Base-by-base conservation (phyloP, 2,329 filamentous ascomycete species). In the Aspergillus aculeatinus region DNA sequence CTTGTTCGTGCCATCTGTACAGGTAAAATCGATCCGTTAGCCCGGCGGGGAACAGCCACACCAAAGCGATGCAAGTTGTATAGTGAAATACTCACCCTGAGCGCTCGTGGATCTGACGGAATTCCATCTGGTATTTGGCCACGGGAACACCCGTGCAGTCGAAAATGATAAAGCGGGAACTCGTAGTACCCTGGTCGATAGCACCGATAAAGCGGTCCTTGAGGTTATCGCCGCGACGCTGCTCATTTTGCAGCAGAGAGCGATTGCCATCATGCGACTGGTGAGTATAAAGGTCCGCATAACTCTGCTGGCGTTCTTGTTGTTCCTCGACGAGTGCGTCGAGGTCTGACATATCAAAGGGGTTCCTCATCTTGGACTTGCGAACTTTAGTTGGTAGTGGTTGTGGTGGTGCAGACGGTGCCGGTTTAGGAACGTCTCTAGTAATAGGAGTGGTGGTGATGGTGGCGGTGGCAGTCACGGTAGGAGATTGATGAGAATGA, bases 101-200 rank as follows among this genome's bases (percentile, higher is more conserved):
- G 62, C 92, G 83, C 16, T 91, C 91, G 75, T 96, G 94, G 60
- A 89, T 85, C 73, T 96, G 93, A 65, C 87, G 86, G 71, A 96
- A 93, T 74, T 96, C 91, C 65, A 93, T 87, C 77, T 96, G 92
- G 74, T 96, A 91, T 67, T 87, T 88, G 42, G 90, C 91, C 49
- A 95, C 85, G 4, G 90, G 90, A 60, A 89, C 87, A 58, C 92
- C 92, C 48, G 85, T 79, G 65, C 86, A 87, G 76, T 96, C 88
- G 79, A 96, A 96, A 72, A 97, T 93, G 68, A 96, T 85, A 77
- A 96, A 96, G 42, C 92, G 85, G 35, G 92, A 91, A 60, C 90
- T 94, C 33, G 92, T 96, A 12, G 92, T 96, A 60, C 92, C 92
- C 71, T 96, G 91, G 73, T 96, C 92, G 73, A 96, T 93, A 67